These are phyloP conservation scores for Termitomyces sp. DNA, from an alignment of 768 basidiomycete species.

Conservation along the genomic window DNA sequence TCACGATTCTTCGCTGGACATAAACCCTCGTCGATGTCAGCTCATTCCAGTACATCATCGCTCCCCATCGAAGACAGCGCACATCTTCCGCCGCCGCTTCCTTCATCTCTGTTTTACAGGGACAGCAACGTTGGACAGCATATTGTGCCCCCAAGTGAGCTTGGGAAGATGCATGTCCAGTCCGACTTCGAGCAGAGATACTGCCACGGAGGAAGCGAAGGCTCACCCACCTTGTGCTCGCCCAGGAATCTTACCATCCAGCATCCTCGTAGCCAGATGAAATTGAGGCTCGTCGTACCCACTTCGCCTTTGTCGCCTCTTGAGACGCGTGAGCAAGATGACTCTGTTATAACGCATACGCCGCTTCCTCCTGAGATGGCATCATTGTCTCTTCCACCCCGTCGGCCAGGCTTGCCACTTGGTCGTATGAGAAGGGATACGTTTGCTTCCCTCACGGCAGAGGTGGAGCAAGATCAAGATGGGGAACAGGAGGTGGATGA, in stretches of 20 bases:
- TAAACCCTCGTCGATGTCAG: conserved; percentile 26
- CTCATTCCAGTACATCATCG: conserved; percentile 55
- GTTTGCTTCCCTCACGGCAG: neutral
- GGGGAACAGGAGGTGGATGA: neutral
- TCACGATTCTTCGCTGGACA: conserved; percentile 39
- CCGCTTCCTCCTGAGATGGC: conserved; percentile 26
- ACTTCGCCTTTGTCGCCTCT: neutral
- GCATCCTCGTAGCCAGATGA: neutral
- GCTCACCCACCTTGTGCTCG: too few relatives aligned
- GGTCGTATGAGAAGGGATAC: conserved; percentile 3
- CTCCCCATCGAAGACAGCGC: conserved; percentile 26
- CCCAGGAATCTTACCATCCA: neutral
- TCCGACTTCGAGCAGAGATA: neutral
- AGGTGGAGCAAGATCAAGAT: neutral
- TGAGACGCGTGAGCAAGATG: conserved; percentile 12
- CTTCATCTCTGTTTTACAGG: conserved; percentile 16
- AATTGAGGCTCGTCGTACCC: conserved; percentile 6
- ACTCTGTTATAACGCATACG: conserved; percentile 28
- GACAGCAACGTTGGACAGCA: conserved; percentile 26
- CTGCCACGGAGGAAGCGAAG: neutral
- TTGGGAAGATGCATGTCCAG: conserved; percentile 32
- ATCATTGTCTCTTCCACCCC: conserved; percentile 35
- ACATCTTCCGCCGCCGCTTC: conserved; percentile 34
- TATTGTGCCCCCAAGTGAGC: conserved; percentile 52
- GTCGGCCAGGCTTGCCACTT: conserved; percentile 12